A percentile compares a stretch with the other conserved stretches of the same genome.
Evolutionary conservation across 169 alveolate species (phyloP).

Genomic region (Eimeria acervulina): DNA sequence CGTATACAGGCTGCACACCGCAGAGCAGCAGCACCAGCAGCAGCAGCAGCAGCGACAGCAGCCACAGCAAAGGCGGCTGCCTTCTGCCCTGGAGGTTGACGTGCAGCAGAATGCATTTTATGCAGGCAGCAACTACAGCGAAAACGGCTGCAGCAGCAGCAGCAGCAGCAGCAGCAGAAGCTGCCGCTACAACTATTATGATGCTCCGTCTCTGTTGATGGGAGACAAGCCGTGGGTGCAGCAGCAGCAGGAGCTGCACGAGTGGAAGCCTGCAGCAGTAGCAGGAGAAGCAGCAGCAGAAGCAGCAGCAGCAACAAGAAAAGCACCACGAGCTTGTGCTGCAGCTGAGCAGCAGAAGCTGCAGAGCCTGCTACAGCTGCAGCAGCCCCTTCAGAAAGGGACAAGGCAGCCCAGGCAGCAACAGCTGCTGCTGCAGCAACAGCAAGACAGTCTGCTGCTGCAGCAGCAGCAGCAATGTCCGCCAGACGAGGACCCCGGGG

Average conservation of each 20-base stretch:
- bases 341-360: conserved; percentile 5
- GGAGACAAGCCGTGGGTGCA: conserved; percentile 27
- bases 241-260: conserved; percentile 13
- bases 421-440: conserved; percentile 12
- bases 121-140: too few species aligned
- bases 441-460: not conserved
- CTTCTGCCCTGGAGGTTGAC: too few species aligned
- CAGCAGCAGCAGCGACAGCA: too few species aligned
- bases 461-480: not conserved
- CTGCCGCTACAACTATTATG: not conserved
- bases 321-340: not conserved
- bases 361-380: conserved; percentile 12
- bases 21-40: too few species aligned
- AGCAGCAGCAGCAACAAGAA: not conserved
- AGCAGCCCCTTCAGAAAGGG: not conserved
- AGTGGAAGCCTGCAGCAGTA: not conserved
- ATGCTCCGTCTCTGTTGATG: not conserved
- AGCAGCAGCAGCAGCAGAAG: not conserved
- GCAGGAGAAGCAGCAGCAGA: conserved; percentile 1
- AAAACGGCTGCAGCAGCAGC: too few species aligned
- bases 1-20: too few species aligned
- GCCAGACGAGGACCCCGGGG: not conserved
- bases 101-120: too few species aligned
- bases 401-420: not conserved
- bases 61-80: too few species aligned